These are phyloP conservation scores for Mucor sp. DNA, from an alignment of 371 early-diverging fungal genomes.

Conservation along the genomic window DNA sequence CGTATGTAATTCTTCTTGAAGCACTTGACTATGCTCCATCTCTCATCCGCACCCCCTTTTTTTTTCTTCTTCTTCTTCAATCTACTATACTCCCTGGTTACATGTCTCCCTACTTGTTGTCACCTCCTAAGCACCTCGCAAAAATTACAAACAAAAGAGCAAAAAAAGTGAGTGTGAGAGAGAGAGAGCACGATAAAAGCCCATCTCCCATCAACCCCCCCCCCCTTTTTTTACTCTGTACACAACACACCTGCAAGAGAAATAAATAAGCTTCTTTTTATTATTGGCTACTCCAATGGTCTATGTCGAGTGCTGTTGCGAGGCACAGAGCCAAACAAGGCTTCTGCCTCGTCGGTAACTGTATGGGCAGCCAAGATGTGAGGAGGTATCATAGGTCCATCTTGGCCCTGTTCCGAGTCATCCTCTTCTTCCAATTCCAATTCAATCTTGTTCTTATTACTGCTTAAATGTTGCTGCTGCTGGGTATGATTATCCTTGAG, in stretches of 20 bases:
- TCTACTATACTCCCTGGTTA: not conserved
- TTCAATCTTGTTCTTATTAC: conserved; percentile 5
- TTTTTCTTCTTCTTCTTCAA: not conserved
- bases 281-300: conserved; percentile 14
- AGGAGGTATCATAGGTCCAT: conserved; percentile 43
- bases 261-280: not conserved
- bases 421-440: not conserved
- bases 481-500: not conserved
- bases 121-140: not conserved
- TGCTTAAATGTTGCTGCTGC: not conserved
- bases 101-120: too few relatives aligned
- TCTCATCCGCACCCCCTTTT: not conserved
- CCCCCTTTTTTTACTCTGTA: not conserved
- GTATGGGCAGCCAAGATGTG: conserved; percentile 40
- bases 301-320: conserved; percentile 27
- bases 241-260: not conserved
- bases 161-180: not conserved
- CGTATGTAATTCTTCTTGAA: not conserved
- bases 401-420: conserved; percentile 18
- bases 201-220: too few relatives aligned
- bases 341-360: conserved; percentile 37
- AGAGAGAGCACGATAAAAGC: not conserved
- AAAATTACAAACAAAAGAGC: not conserved
- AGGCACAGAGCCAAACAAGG: conserved; percentile 45
- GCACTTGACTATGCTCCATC: not conserved